Percentiles rank a stretch among this genome's conserved stretches.
phyloP scores from a whole-genome alignment of 2,329 filamentous ascomycete species.

The Aureobasidium musti region DNA sequence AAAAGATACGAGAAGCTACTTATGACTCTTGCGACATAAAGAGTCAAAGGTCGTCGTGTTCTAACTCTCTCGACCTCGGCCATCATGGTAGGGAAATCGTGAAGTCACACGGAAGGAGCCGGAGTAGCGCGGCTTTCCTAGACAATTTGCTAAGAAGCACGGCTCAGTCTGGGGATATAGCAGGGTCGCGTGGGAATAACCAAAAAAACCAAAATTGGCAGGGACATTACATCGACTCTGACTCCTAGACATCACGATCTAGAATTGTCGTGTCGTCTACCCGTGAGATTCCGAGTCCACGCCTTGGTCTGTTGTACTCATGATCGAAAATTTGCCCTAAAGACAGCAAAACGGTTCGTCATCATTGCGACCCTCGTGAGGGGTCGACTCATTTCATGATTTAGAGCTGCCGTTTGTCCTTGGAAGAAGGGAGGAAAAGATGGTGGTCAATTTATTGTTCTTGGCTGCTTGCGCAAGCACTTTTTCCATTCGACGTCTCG shows the following conservation, averaged over 20 bases:
- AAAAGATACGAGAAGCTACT: not conserved
- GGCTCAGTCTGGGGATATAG: not conserved
- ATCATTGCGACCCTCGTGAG: slow-evolving; percentile 7
- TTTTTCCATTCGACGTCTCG: not conserved
- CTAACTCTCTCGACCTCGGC: slow-evolving; percentile 17
- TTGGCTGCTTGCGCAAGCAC: slow-evolving; percentile 23
- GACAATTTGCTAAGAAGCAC: not conserved
- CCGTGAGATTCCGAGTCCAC: not conserved
- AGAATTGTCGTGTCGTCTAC: not conserved
- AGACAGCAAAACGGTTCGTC: slow-evolving; percentile 22
- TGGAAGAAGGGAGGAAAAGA: not conserved
- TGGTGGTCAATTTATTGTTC: not conserved
- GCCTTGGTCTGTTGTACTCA: not conserved
- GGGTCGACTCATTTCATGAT: slow-evolving; percentile 8
- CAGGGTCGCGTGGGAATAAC: too few species aligned
- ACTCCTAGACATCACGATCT: not conserved
- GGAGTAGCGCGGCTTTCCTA: slow-evolving; percentile 12
- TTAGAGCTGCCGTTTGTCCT: slow-evolving; percentile 11
- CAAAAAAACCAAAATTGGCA: not conserved
- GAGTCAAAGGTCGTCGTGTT: slow-evolving; percentile 7
- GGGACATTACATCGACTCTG: not conserved
- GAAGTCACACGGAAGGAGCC: slow-evolving; percentile 21
- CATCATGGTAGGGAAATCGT: slow-evolving; percentile 23
- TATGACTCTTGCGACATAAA: not conserved
- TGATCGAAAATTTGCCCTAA: slow-evolving; percentile 12